Evolutionary conservation across 2,329 filamentous ascomycete species (phyloP).

Genomic region (Scopulariopsis brevicaulis): DNA sequence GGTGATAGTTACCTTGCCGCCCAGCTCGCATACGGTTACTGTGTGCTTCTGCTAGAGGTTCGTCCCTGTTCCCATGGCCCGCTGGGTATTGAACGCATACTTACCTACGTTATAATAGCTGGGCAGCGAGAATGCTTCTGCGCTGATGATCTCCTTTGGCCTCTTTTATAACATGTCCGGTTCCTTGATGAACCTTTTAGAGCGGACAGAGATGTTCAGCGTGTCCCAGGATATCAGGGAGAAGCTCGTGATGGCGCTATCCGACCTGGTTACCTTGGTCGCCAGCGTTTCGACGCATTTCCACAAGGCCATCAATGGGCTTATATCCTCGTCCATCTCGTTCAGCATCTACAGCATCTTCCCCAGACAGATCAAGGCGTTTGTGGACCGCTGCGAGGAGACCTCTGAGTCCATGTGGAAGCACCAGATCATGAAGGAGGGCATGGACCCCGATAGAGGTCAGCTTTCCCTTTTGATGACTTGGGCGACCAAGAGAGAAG

Average conservation of each 20-base stretch:
- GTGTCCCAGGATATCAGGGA: slow-evolving; percentile 11
- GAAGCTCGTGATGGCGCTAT: slow-evolving; percentile 10
- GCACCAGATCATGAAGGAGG: slow-evolving; percentile 20
- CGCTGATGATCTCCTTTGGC: slow-evolving; percentile 10
- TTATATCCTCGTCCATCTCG: slow-evolving; percentile 7
- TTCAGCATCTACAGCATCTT: slow-evolving; percentile 15
- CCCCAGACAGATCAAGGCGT: slow-evolving; percentile 9
- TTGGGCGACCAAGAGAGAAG: background rate
- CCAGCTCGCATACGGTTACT: slow-evolving; percentile 12
- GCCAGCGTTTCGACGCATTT: slow-evolving; percentile 12
- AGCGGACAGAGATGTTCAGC: slow-evolving; percentile 11
- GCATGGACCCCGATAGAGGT: slow-evolving; percentile 18
- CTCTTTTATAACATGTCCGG: slow-evolving; percentile 13
- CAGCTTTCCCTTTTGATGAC: background rate
- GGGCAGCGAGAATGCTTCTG: slow-evolving; percentile 11
- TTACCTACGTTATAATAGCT: slow-evolving; percentile 6
- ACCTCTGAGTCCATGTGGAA: slow-evolving; percentile 12
- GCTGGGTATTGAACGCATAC: background rate
- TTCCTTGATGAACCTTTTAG: slow-evolving; percentile 12
- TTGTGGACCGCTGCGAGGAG: slow-evolving; percentile 10
- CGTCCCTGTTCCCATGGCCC: background rate
- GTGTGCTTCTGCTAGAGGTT: slow-evolving; percentile 11
- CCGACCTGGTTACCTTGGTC: slow-evolving; percentile 12
- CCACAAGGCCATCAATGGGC: slow-evolving; percentile 9
- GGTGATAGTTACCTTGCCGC: slow-evolving; percentile 19